Base-by-base conservation (phyloP, 257 asterid genomes). In the Vinca minor region DNA sequence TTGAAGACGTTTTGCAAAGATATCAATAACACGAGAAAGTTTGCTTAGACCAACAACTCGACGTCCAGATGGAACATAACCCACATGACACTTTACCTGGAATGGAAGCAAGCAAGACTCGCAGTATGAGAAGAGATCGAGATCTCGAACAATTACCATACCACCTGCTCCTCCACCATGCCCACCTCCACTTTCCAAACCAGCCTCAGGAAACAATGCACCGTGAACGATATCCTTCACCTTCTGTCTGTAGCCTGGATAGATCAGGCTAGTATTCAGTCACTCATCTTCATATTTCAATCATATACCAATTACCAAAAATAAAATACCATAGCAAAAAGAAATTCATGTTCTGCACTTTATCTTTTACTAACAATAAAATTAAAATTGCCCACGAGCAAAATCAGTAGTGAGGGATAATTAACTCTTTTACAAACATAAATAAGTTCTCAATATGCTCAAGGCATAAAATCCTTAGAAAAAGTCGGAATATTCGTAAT, bases 61-160 rank as follows among this genome's bases (percentile, higher is more conserved):
- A 31, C 83, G 86, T 32, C 91, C 87, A 2, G 95, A 84, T 4
- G 98, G 96, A 29, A 92, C 82, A 38, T 92, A 92, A 36, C 98
- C 96, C 20, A 92, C 83, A 5, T 92, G 97, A 46, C 98, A 92
- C 76, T 84, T 89, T 32, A 92, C 84, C 65, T 87, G 96, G 81
- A 92, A 92, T 0, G 98, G 98, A 29, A 92, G 92, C 81, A 92
- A 77, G 84, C 98, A 92, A 65, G 95, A 89, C 73, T 89, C 96
- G n/a, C 98, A 92, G 35, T 87, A 84, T 0, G 98, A 89, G 78
- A 87, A 92, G 66, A 89, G 83, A 76, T 92, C 91, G n/a, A 92
- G 82, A 82, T 92, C 97, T 38, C 98, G 93, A 28, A 92, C 98
- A 41, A 89, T 69, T 54, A 92, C 97, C 49, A 92, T 96, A 62